phyloP scores from a whole-genome alignment of 257 asterid genomes.

The Nicotiana tomentosiformis region DNA sequence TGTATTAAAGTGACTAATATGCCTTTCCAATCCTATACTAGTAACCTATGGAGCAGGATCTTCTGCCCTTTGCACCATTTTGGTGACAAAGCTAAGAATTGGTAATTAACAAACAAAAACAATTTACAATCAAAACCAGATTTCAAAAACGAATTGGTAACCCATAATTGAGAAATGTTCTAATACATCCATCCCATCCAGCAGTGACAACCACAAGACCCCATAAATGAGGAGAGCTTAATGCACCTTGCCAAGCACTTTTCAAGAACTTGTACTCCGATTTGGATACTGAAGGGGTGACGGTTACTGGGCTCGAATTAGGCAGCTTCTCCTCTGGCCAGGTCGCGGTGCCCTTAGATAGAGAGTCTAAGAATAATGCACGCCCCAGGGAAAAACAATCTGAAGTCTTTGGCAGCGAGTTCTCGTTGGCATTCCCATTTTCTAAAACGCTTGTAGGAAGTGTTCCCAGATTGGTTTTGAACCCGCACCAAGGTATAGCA shows the following conservation, averaged over 20 bases:
- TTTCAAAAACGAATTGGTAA: constrained; percentile 63
- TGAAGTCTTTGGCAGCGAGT: constrained; percentile 36
- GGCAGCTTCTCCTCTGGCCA: constrained; percentile 81
- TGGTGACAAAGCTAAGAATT: not conserved
- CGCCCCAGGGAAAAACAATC: constrained; percentile 54
- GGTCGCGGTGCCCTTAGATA: constrained; percentile 54
- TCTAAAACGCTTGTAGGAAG: constrained; percentile 37
- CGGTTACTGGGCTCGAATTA: constrained; percentile 21
- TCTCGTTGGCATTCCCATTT: constrained; percentile 39
- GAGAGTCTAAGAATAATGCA: constrained; percentile 56
- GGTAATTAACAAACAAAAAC: not conserved
- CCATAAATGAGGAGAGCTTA: constrained; percentile 66
- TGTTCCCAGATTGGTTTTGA: constrained; percentile 44
- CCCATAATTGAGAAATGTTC: constrained; percentile 81
- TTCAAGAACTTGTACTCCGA: constrained; percentile 65
- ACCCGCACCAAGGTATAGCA: constrained; percentile 82
- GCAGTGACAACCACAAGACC: constrained; percentile 84
- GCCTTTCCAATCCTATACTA: not conserved
- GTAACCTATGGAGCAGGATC: not conserved
- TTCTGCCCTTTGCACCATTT: not conserved
- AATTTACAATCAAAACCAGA: not conserved
- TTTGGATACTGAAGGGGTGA: constrained; percentile 32
- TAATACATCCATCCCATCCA: constrained; percentile 90
- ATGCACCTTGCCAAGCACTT: constrained; percentile 54
- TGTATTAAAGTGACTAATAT: not conserved